phyloP scores from a whole-genome alignment of 305 asterid genomes.

The Ilex paraguariensis region DNA sequence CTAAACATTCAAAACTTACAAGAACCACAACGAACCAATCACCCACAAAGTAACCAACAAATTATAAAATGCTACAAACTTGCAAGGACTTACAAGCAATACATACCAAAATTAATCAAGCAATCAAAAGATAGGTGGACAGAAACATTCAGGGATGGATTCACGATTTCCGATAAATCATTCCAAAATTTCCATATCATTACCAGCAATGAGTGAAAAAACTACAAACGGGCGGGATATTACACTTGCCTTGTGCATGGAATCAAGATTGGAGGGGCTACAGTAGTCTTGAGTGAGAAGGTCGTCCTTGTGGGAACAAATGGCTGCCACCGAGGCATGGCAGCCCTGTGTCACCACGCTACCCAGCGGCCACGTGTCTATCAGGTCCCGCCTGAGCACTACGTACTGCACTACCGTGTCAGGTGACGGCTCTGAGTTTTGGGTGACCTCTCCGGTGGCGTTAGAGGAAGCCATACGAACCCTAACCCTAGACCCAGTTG shows the following conservation, averaged over 20 bases:
- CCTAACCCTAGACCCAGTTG: too few relatives aligned
- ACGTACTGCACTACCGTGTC: slow-evolving; percentile 77
- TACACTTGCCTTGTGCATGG: slow-evolving; percentile 69
- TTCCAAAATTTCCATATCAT: too few relatives aligned
- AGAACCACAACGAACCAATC: too few relatives aligned
- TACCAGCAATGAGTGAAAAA: background rate
- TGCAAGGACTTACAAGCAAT: too few relatives aligned
- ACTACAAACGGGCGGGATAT: too few relatives aligned
- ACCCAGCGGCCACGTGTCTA: slow-evolving; percentile 88
- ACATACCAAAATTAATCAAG: too few relatives aligned
- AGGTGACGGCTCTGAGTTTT: background rate
- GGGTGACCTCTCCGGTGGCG: slow-evolving; percentile 19
- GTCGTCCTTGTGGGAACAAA: slow-evolving; percentile 70
- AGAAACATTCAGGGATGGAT: too few relatives aligned
- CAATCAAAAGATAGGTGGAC: background rate
- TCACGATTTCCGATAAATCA: too few relatives aligned
- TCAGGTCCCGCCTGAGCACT: slow-evolving; percentile 80
- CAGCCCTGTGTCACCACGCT: slow-evolving; percentile 89
- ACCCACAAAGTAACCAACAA: too few relatives aligned
- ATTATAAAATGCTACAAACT: too few relatives aligned
- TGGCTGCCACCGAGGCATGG: slow-evolving; percentile 91
- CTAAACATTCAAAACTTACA: too few relatives aligned
- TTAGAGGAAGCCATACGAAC: background rate
- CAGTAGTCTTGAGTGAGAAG: slow-evolving; percentile 59
- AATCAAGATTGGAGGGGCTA: slow-evolving; percentile 56